These are phyloP conservation scores for Elsinoe perseae DNA, from an alignment of 2,329 filamentous ascomycete species.

Conservation along the genomic window DNA sequence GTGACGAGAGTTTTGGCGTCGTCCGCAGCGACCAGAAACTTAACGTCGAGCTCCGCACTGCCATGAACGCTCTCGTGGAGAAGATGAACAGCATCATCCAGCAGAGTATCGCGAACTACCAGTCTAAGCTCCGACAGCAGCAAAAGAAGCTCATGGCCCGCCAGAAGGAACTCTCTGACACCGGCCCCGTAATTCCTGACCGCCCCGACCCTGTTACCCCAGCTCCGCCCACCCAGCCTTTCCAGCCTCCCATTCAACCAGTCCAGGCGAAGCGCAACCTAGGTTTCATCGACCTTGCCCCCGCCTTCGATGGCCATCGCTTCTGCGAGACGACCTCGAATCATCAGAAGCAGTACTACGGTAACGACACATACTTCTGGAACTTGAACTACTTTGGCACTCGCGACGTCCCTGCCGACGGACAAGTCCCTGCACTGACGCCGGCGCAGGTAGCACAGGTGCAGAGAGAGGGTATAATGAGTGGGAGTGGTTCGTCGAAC, in stretches of 20 bases:
- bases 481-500: not conserved
- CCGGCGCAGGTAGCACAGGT: not conserved
- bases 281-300: not conserved
- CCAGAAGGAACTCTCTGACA: slow-evolving; percentile 5
- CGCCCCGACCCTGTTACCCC: not conserved
- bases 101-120: not conserved
- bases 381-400: not conserved
- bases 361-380: not conserved
- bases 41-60: not conserved
- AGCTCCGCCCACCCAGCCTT: not conserved
- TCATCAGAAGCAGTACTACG: not conserved
- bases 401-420: not conserved
- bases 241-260: not conserved
- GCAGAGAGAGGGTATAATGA: not conserved
- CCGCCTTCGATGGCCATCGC: not conserved
- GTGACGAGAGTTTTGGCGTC: not conserved
- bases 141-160: not conserved
- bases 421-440: not conserved
- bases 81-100: slow-evolving; percentile 2
- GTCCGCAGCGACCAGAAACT: not conserved
- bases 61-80: not conserved
- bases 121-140: not conserved
- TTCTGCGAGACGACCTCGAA: not conserved
- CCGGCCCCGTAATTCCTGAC: not conserved
- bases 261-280: not conserved